Evolutionary conservation across 805 yeast genomes (phyloP), one percentile per base, ranked within the genome.

Genomic region (Candida pseudoglaebosa): DNA sequence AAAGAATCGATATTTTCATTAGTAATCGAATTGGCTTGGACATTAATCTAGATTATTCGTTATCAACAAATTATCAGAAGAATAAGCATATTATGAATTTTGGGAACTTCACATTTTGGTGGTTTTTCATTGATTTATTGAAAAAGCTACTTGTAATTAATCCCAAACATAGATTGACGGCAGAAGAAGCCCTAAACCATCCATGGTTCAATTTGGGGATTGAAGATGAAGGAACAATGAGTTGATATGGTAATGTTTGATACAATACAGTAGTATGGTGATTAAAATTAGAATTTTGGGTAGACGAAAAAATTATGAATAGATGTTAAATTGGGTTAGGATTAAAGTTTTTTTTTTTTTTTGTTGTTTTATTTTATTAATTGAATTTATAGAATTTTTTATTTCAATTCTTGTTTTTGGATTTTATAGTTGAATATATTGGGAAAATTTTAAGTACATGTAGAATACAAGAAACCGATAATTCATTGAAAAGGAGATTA

Each of bases 31-130:
- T 68, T 13, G 73, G 73, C 2, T 52, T 69, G 24, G 52, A 60
- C 29, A 66, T 69, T 29, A 53, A 69, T 48, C 61, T 61, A 39
- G 70, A 66, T 46, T 56, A 57, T 42, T 59, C 70, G 21, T 51
- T 68, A 31, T 63, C 66, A 37, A 55, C 52, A 28, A 69, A 68
- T 45, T 68, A 55, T 42, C 63, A 61, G 20, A 57, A 56, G 42
- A 65, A 67, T 41, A 60, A 57, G 44, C 58, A 62, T 40, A 61
- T 50, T 69, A 80, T 62, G 57, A 69, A 58, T 42, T 69, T 69
- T 50, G 84, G 83, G 32, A 77, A 80, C 40, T 83, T 83, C 56
- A 71, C 77, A 32, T 88, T 88, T 59, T 90, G 97, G 96, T 84
- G 77, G 68, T 75, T 75, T 61, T 89, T 89, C 57, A 63, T 69